Percentiles rank a stretch among this genome's conserved stretches.
These are phyloP conservation scores for Saxophila tyrrhenica DNA, from an alignment of 495 filamentous ascomycete genomes.

Conservation along the genomic window DNA sequence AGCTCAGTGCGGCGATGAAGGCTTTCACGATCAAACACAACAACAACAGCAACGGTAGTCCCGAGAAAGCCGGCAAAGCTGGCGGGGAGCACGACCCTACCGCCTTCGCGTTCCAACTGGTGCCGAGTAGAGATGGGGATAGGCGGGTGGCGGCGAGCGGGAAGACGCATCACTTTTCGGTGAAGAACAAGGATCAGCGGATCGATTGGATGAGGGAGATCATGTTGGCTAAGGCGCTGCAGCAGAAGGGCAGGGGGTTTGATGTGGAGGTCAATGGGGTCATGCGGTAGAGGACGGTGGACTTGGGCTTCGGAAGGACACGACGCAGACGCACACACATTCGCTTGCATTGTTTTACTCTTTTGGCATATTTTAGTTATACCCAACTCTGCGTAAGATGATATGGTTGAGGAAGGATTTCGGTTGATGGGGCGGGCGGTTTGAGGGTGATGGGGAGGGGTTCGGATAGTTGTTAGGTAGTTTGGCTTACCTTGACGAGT, in stretches of 20 bases:
- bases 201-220: constrained; percentile 98
- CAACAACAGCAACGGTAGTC: constrained; percentile 12
- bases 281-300: neutral
- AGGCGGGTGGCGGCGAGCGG: constrained; percentile 28
- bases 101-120: constrained; percentile 83
- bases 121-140: constrained; percentile 47
- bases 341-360: neutral
- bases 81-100: constrained; percentile 39
- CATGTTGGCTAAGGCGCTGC: constrained; percentile 87
- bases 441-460: neutral
- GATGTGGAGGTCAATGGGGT: constrained; percentile 69
- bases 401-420: neutral
- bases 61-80: constrained; percentile 37
- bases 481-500: neutral
- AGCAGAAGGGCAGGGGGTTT: constrained; percentile 70
- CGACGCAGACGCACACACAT: neutral
- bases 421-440: neutral
- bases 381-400: neutral
- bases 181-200: constrained; percentile 71
- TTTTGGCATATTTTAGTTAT: neutral
- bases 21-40: constrained; percentile 50
- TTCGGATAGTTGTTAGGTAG: neutral
- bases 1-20: constrained; percentile 81
- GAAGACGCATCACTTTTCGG: constrained; percentile 92
- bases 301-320: neutral